Evolutionary conservation across 192 early-diverging fungal species (phyloP), one percentile per base, ranked within the genome.

Genomic region (Coemansia furcata): DNA sequence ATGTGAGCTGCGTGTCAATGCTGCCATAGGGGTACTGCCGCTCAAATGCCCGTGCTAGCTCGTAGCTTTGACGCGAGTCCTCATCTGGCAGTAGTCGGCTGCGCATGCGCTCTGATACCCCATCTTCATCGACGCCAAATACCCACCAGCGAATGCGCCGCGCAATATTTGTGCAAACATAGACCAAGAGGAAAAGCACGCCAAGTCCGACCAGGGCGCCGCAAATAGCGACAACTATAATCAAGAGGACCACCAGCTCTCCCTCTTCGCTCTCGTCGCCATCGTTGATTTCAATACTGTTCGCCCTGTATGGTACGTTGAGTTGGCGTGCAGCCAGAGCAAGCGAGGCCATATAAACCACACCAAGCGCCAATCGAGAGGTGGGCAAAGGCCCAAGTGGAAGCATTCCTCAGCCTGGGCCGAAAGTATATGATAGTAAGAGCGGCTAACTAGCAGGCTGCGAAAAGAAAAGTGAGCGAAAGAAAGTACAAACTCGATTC

Each of bases 1-100:
- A 62, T 7, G 92, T 92, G 29, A 93, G 87, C 63, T 90, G 86
- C 12, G 92, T 93, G 62, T 87, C 74, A n/a, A 91, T 72, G 71
- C 89, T 90, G 50, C 89, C 87, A 35, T 89, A 90, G 11, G 92
- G 92, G 65, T 90, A 78, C 32, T 85, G 84, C 38, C 84, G 78
- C 82, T 93, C 89, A 73, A 86, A 93, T 29, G 86, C 92, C 59
- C 76, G 71, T 14, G 66, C 79, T 30, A 82, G 73, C 66, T 85
- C 84, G 63, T 85, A 82, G 63, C 76, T 85, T 65, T 85, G 79
- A 7, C 84, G 78, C 55, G 76, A 82, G 68, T 75, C 76, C 58
- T 85, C 84, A 66, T 85, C 77, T 10, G 73, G 50, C 38, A 85
- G 69, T 55, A 85, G 71, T 68, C 77, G 74, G 26, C 59, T 63